phyloP scores from a whole-genome alignment of 352 stramenopile species.

The Phytophthora melonis region DNA sequence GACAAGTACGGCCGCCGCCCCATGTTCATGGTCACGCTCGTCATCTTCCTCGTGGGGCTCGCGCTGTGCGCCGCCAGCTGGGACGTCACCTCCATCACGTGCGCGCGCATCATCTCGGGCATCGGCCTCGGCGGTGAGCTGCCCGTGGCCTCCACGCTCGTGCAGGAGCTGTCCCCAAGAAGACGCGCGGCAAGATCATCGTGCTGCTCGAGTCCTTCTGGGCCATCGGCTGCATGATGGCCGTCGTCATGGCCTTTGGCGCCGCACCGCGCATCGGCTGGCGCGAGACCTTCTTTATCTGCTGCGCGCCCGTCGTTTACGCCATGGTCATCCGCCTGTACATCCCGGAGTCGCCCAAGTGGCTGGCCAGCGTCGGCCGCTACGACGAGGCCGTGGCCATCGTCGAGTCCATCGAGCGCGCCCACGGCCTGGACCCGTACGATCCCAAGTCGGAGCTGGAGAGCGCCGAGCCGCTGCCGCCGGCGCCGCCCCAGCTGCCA shows the following conservation, averaged over 20 bases:
- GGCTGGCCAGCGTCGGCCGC: slow-evolving; percentile 70
- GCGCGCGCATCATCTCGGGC: slow-evolving; percentile 68
- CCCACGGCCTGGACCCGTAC: slow-evolving; percentile 52
- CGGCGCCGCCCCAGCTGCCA: slow-evolving; percentile 35
- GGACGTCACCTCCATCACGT: slow-evolving; percentile 63
- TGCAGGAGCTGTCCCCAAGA: slow-evolving; percentile 71
- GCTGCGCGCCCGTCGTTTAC: slow-evolving; percentile 61
- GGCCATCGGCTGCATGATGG: slow-evolving; percentile 68
- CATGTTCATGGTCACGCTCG: slow-evolving; percentile 76
- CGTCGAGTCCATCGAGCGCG: slow-evolving; percentile 64
- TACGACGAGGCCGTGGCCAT: slow-evolving; percentile 67
- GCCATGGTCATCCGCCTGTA: slow-evolving; percentile 56
- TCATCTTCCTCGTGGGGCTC: slow-evolving; percentile 67
- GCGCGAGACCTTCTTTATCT: slow-evolving; percentile 70
- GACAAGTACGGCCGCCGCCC: slow-evolving; percentile 72
- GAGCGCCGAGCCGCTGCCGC: slow-evolving; percentile 19
- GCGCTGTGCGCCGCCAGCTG: slow-evolving; percentile 57
- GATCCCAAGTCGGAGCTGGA: slow-evolving; percentile 53
- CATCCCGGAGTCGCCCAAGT: slow-evolving; percentile 78
- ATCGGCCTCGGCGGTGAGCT: slow-evolving; percentile 74
- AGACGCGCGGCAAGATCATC: slow-evolving; percentile 70
- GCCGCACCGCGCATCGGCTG: slow-evolving; percentile 62
- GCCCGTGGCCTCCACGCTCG: slow-evolving; percentile 61
- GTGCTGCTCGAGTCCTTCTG: slow-evolving; percentile 77
- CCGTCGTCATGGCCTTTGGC: slow-evolving; percentile 58